Evolutionary conservation across 768 basidiomycete species (phyloP), one percentile per base, ranked within the genome.

Genomic region (Mycena rebaudengoi): DNA sequence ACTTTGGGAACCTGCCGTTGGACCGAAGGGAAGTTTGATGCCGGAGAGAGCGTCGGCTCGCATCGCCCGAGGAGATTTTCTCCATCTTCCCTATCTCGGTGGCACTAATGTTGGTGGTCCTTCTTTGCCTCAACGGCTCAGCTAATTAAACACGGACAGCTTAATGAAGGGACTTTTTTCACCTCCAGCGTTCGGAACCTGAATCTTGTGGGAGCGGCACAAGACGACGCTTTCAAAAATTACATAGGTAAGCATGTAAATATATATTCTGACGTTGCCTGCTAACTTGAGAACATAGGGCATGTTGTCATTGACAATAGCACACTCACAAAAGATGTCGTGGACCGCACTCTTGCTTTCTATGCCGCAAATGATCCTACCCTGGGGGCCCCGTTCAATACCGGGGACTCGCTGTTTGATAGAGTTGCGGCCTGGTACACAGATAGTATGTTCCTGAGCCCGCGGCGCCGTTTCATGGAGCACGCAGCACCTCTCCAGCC

Each of bases 391-490:
- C 79, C 82, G 0, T 88, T 86, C 75, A 82, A 84, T 58, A 89
- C 86, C 0, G 87, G 88, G 0, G 86, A 89, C 69, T 83, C 82
- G 10, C 75, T 89, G 7, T 89, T 85, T 56, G 87, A 89, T 66
- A 73, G 87, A 44, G 83, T 79, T 0, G 83, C 74, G 44, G 78
- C 86, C 0, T 89, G 85, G 83, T 89, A 88, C 65, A 85, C 84
- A 1, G 86, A 85, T 62, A 75, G 79, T 53, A 88, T 87, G 84
- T 89, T 80, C 70, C 74, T 88, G 30, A 78, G 82, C 0, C 79
- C 85, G 0, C 69, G 86, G 29, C 75, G 87, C 37, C 74, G 83
- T 43, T 84, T 88, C 54, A 83, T 86, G 60, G 74, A 82, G 23
- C 76, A 82, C 41, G 86, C 81, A 0, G 79, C 86, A 3, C 63